Percentiles rank a stretch among this genome's conserved stretches.
phyloP scores from a whole-genome alignment of 441 rosid genomes.

The Arabidopsis hybrid region DNA sequence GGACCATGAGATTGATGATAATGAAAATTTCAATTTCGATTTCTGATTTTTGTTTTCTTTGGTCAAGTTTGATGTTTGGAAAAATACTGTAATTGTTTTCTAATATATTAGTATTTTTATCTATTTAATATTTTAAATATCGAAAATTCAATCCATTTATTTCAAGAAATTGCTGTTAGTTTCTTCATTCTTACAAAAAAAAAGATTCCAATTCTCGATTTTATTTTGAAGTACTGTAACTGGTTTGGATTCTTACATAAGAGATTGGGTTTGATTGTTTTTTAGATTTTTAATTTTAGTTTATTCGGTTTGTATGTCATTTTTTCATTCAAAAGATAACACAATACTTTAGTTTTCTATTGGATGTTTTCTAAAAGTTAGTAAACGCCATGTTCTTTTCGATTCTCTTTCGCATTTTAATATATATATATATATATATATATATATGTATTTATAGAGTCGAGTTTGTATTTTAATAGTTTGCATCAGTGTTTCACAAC shows the following conservation, averaged over 20 bases:
- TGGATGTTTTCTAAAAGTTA: neutral
- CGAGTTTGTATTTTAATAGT: neutral
- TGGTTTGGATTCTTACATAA: neutral
- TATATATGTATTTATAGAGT: neutral
- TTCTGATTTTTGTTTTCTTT: neutral
- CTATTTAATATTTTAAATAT: neutral
- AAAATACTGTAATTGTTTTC: neutral
- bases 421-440: neutral
- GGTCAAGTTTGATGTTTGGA: neutral
- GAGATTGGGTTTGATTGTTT: neutral
- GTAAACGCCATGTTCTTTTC: neutral
- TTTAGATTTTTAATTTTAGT: neutral
- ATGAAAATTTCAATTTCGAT: constrained; percentile 40
- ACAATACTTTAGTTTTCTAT: neutral
- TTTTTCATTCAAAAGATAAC: neutral
- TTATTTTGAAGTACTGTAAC: neutral
- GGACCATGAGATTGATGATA: constrained; percentile 67
- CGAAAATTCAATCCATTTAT: neutral
- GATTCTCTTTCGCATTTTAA: neutral
- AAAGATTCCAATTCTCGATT: neutral
- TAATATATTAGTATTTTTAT: neutral
- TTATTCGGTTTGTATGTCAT: neutral
- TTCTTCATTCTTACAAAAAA: neutral
- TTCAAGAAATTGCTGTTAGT: neutral
- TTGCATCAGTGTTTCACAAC: neutral